Percentiles rank a stretch among this genome's conserved stretches.
These are phyloP conservation scores for Ascochyta pisi DNA, from an alignment of 2,329 filamentous ascomycete genomes.

Conservation along the genomic window DNA sequence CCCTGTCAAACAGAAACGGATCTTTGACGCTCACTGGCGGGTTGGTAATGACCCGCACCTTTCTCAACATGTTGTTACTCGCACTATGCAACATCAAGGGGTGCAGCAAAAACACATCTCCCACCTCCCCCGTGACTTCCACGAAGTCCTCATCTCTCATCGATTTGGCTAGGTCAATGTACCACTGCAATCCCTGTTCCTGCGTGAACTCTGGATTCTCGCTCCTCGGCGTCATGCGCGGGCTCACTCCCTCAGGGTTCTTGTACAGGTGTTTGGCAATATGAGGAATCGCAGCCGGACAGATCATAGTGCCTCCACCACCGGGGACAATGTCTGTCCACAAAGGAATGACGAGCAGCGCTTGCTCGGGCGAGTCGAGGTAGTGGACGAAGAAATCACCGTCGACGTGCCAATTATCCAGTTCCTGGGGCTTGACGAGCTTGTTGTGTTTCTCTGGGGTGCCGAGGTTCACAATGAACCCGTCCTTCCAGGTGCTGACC, in stretches of 20 bases:
- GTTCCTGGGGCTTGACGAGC: conserved; percentile 59
- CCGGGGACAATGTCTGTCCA: conserved; percentile 68
- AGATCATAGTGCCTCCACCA: conserved; percentile 71
- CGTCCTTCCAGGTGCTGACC: conserved; percentile 67
- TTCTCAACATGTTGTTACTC: conserved; percentile 57
- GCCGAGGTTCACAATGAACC: conserved; percentile 74
- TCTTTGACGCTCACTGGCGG: conserved; percentile 60
- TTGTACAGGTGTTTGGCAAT: conserved; percentile 65
- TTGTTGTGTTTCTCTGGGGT: conserved; percentile 58
- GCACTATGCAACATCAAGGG: conserved; percentile 67
- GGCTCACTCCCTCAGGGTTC: conserved; percentile 70
- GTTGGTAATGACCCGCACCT: conserved; percentile 62
- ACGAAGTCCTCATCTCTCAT: conserved; percentile 56
- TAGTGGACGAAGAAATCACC: conserved; percentile 77
- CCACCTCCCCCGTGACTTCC: conserved; percentile 61
- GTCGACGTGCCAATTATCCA: conserved; percentile 71
- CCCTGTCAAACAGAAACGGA: conserved; percentile 61
- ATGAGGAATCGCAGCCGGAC: conserved; percentile 63
- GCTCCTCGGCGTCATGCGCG: conserved; percentile 66
- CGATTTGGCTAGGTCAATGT: conserved; percentile 50
- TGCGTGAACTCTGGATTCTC: conserved; percentile 55
- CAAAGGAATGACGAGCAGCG: conserved; percentile 70
- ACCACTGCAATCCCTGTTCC: conserved; percentile 55
- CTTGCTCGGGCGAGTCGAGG: conserved; percentile 74
- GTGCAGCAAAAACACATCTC: conserved; percentile 66